phyloP scores from a whole-genome alignment of 495 filamentous ascomycete species.

The Bombardia bombarda region DNA sequence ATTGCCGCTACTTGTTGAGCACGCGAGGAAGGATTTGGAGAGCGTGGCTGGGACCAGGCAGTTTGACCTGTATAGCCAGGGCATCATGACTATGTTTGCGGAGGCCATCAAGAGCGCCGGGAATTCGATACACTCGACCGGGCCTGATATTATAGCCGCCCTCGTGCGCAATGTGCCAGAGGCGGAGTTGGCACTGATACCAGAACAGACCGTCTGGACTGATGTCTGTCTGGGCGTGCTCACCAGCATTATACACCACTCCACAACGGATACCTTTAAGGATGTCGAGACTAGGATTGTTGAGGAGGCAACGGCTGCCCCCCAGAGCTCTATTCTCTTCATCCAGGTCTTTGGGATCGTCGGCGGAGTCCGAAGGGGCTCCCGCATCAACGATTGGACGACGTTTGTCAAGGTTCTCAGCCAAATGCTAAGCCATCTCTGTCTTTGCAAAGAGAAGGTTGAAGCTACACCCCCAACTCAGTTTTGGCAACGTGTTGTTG shows the following conservation, averaged over 20 bases:
- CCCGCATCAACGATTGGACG: conserved; percentile 66
- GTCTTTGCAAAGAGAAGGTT: conserved; percentile 22
- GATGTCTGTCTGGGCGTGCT: conserved; percentile 67
- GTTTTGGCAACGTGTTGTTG: conserved; percentile 46
- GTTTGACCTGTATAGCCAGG: conserved; percentile 63
- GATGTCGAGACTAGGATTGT: conserved; percentile 51
- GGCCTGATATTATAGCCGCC: conserved; percentile 56
- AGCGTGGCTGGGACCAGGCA: conserved; percentile 42
- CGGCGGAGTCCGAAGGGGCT: conserved; percentile 68
- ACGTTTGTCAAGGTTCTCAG: conserved; percentile 50
- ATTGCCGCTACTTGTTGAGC: conserved; percentile 57
- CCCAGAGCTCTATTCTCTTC: conserved; percentile 41
- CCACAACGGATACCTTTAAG: conserved; percentile 58
- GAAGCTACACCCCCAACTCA: conserved; percentile 34
- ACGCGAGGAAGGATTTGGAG: conserved; percentile 60
- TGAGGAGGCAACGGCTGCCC: conserved; percentile 32
- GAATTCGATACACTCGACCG: conserved; percentile 71
- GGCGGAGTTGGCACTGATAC: conserved; percentile 37
- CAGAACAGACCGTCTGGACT: conserved; percentile 39
- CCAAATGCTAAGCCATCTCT: conserved; percentile 42
- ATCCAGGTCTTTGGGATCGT: conserved; percentile 58
- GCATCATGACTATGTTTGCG: conserved; percentile 81
- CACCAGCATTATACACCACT: conserved; percentile 73
- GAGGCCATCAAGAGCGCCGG: conserved; percentile 84
- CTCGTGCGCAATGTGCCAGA: conserved; percentile 47